A percentile compares a stretch with the other conserved stretches of the same genome.
Evolutionary conservation across 352 stramenopile species (phyloP).

Genomic region (Phytophthora melonis): DNA sequence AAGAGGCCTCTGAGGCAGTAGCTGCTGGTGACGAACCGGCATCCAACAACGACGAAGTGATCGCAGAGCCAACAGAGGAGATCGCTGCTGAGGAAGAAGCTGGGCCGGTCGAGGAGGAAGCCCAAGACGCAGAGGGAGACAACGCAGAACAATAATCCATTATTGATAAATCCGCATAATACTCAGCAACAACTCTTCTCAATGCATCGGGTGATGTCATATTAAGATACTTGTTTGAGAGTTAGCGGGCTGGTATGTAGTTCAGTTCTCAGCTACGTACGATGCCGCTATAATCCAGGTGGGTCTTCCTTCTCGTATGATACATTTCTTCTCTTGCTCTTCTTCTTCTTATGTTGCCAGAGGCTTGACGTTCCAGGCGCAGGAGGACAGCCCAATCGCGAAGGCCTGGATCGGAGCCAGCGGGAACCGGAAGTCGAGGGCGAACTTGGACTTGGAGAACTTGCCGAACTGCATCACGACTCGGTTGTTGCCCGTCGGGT

Average conservation of each 20-base stretch:
- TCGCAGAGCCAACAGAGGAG: neutral
- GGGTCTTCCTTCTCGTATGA: conserved; percentile 19
- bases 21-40: neutral
- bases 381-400: conserved; percentile 86
- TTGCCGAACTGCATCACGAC: conserved; percentile 92
- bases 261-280: conserved; percentile 1
- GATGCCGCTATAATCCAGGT: neutral
- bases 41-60: conserved; percentile 11
- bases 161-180: neutral
- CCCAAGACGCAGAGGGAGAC: neutral
- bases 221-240: conserved; percentile 21
- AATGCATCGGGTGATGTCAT: conserved; percentile 2
- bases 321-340: conserved; percentile 12
- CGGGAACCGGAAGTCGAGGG: conserved; percentile 88
- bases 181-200: neutral
- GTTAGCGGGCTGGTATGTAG: neutral
- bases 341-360: conserved; percentile 16
- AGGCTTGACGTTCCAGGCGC: conserved; percentile 80
- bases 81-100: neutral
- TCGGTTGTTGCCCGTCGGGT: conserved; percentile 61
- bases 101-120: neutral
- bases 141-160: neutral
- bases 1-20: conserved; percentile 5
- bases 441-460: conserved; percentile 88
- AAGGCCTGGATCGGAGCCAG: conserved; percentile 89